These are phyloP conservation scores for Postia placenta DNA, from an alignment of 768 basidiomycete genomes.

Conservation along the genomic window DNA sequence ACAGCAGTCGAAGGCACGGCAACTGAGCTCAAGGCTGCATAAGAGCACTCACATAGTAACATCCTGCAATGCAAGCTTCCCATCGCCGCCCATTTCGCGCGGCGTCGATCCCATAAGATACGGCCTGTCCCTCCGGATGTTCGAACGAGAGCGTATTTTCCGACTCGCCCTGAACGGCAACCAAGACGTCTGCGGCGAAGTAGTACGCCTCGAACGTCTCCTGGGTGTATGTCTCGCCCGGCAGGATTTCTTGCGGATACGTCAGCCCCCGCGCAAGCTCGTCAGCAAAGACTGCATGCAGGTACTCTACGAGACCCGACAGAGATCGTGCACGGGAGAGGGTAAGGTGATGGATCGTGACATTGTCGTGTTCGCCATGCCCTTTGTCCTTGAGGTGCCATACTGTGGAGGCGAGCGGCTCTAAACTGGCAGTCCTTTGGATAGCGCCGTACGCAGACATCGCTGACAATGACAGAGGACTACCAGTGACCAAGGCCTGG, in stretches of 20 bases:
- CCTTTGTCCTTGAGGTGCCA: neutral
- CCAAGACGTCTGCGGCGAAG: conserved; percentile 69
- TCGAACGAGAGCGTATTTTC: neutral
- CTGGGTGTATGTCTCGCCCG: conserved; percentile 32
- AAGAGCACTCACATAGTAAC: conserved; percentile 59
- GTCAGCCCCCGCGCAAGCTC: conserved; percentile 74
- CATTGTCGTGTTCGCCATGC: neutral
- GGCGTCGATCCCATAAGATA: conserved; percentile 29
- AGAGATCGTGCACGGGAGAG: conserved; percentile 22
- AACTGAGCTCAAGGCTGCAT: neutral
- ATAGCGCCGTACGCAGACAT: neutral
- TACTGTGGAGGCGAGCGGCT: neutral
- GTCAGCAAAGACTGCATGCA: conserved; percentile 57
- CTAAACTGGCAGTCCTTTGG: neutral
- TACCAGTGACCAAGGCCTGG: too few species aligned
- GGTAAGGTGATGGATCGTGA: conserved; percentile 34
- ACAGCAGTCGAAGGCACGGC: neutral
- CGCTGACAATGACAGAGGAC: too few species aligned
- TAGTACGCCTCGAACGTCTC: conserved; percentile 68
- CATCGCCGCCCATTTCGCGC: conserved; percentile 49
- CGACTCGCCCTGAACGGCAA: conserved; percentile 43
- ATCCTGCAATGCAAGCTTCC: conserved; percentile 69
- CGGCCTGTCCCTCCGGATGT: neutral
- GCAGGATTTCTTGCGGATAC: conserved; percentile 76
- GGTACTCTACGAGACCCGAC: conserved; percentile 52